Conservation (phyloP, 495 filamentous ascomycete species). For the Aspergillus kassunensis region DNA sequence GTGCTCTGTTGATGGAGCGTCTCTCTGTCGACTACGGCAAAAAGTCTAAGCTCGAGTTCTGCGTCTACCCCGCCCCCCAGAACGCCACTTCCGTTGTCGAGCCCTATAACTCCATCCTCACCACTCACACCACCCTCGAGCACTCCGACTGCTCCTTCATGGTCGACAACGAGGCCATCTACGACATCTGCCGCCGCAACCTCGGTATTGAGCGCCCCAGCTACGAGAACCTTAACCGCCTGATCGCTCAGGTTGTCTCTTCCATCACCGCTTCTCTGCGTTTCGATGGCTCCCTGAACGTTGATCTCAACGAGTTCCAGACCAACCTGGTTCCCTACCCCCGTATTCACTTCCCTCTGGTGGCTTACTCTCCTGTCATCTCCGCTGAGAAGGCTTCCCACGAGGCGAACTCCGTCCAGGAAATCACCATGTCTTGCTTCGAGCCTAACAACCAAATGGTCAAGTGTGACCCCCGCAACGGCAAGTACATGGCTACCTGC, state of each 20-base stretch:
- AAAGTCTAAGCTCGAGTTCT: slow-evolving; percentile 99
- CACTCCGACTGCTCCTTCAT: slow-evolving; percentile 99
- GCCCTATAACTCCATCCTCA: slow-evolving; percentile 98
- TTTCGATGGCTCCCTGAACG: slow-evolving; percentile 98
- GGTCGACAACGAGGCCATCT: slow-evolving; percentile 99
- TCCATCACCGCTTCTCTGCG: slow-evolving; percentile 98
- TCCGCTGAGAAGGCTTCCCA: slow-evolving; percentile 91
- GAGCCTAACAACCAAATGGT: slow-evolving; percentile 95
- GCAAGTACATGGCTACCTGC: slow-evolving; percentile 99
- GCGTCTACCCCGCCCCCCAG: slow-evolving; percentile 95
- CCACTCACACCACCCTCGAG: slow-evolving; percentile 97
- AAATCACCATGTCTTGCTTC: slow-evolving; percentile 67
- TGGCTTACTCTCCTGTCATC: slow-evolving; percentile 92
- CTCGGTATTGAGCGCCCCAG: slow-evolving; percentile 94
- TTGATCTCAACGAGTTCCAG: slow-evolving; percentile 99
- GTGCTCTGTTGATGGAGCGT: slow-evolving; percentile 95
- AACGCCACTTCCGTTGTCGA: slow-evolving; percentile 96
- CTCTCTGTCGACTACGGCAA: slow-evolving; percentile 97
- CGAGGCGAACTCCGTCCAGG: slow-evolving; percentile 72
- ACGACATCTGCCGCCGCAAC: slow-evolving; percentile 98
- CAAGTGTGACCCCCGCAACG: slow-evolving; percentile 97
- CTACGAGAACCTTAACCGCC: slow-evolving; percentile 96
- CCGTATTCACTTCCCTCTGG: slow-evolving; percentile 98
- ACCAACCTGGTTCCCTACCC: slow-evolving; percentile 98
- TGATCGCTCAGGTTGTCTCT: slow-evolving; percentile 98